Evolutionary conservation across 176 grass and related monocot genomes (phyloP).

Genomic region (Oryza glumipatula): DNA sequence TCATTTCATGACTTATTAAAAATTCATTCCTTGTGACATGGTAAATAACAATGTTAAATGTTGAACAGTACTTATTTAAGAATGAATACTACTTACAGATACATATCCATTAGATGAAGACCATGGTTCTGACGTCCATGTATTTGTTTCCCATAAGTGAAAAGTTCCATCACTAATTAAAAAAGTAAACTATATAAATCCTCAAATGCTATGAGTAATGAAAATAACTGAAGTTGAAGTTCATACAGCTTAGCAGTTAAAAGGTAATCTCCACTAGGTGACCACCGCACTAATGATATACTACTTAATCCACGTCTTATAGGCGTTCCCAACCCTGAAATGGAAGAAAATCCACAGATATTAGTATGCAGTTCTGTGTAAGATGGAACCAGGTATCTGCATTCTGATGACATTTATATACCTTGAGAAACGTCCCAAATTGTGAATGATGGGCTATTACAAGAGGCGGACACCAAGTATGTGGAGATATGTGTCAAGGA

Average conservation of each 20-base stretch:
- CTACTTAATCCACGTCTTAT: constrained; percentile 85
- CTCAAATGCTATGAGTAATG: constrained; percentile 22
- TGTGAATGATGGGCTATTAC: constrained; percentile 84
- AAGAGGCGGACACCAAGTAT: constrained; percentile 89
- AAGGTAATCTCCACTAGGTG: constrained; percentile 90
- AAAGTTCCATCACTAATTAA: constrained; percentile 87
- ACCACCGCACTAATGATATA: constrained; percentile 86
- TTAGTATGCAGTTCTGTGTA: constrained; percentile 8
- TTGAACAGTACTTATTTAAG: constrained; percentile 12
- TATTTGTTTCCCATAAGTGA: constrained; percentile 96
- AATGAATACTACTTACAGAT: constrained; percentile 62
- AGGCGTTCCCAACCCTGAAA: constrained; percentile 77
- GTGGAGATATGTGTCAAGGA: constrained; percentile 83
- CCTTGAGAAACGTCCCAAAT: constrained; percentile 98
- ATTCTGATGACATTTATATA: constrained; percentile 30
- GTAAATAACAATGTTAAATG: neutral
- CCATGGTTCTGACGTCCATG: constrained; percentile 95
- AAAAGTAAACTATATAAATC: constrained; percentile 36
- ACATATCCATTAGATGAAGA: constrained; percentile 91
- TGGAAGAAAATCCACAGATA: constrained; percentile 25
- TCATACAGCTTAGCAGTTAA: constrained; percentile 88
- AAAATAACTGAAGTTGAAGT: constrained; percentile 32
- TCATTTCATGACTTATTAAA: neutral
- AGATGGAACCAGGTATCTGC: neutral
- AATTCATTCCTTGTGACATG: neutral